A percentile compares a stretch with the other conserved stretches of the same genome.
Conservation (phyloP, 129 eudicot species). For the Tagetes erecta region DNA sequence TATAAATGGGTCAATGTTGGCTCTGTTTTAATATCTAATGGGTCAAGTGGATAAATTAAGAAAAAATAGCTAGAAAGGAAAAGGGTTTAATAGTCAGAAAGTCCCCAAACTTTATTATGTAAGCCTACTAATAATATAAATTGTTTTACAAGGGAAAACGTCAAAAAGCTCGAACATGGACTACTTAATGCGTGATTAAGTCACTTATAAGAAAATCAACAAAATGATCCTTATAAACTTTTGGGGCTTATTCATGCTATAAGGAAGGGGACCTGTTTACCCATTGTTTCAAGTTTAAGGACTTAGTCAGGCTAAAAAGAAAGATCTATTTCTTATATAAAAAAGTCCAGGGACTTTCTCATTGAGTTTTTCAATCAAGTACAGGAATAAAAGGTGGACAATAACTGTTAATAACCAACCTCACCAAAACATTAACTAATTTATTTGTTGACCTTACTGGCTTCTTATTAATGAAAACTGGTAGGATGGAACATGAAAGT, state of each 20-base stretch:
- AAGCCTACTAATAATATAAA: not conserved
- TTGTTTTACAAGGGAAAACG: not conserved
- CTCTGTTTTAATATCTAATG: not conserved
- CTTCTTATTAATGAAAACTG: conserved; percentile 21
- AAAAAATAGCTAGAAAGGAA: not conserved
- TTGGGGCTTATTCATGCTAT: not conserved
- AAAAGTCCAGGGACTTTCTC: not conserved
- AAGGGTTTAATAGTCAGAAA: not conserved
- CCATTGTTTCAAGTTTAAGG: not conserved
- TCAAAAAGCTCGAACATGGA: not conserved
- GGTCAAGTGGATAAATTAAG: not conserved
- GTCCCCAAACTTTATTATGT: not conserved
- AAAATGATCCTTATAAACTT: not conserved
- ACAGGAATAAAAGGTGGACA: not conserved
- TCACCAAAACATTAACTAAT: not conserved
- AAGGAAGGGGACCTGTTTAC: not conserved
- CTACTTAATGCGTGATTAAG: not conserved
- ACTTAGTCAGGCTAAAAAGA: not conserved
- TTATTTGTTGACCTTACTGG: conserved; percentile 10
- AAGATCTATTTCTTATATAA: not conserved
- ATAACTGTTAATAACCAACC: not conserved
- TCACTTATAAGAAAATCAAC: not conserved
- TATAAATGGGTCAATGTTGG: not conserved
- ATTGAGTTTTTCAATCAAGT: not conserved
- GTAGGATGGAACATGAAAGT: conserved; percentile 96